Evolutionary conservation across 2,329 filamentous ascomycete species (phyloP), one percentile per base, ranked within the genome.

Genomic region (Aspergillus sp.): DNA sequence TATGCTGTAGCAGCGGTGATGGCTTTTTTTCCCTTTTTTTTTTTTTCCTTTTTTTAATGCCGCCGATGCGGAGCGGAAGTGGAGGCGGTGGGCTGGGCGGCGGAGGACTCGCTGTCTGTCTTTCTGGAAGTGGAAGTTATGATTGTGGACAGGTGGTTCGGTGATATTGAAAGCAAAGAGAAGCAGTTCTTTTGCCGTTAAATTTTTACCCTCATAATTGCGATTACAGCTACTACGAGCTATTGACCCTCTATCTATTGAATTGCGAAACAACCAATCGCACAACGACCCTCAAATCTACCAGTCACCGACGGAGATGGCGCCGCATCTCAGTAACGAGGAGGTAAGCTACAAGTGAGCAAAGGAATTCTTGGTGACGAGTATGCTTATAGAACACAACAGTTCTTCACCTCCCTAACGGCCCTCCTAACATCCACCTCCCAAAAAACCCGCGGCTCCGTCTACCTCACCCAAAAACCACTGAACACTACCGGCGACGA

Each of bases 381-480:
- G 1, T 22, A 22, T 22, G 20, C 20, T 22, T 15, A 13, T 32
- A 53, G 23, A 44, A 45, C 35, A 45, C 41, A 33, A 19, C 53
- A 74, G 71, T 74, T 74, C 63, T 71, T 74, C 60, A 50, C 61
- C 39, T 64, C 65, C 27, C 64, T 74, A 35, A 57, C 66, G 43
- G 54, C 56, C 35, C 67, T 74, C 46, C 63, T 74, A 42, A 55
- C 62, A 32, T 65, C 60, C 30, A 69, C 70, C 22, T 68, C 69
- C 35, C 55, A 66, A 45, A 62, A 65, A 47, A 43, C 65, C n/a
- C 66, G 65, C 32, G 72, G 72, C 53, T 74, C 71, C 17, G 64
- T 74, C 22, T 69, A 62, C 61, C 64, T 74, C 47, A 67, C 68
- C 4, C 72, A 74, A 51, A 74, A 74, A 50, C 64, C 65, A 19